These are phyloP conservation scores for Coemansia sp. DNA, from an alignment of 192 early-diverging fungal species.

Conservation along the genomic window DNA sequence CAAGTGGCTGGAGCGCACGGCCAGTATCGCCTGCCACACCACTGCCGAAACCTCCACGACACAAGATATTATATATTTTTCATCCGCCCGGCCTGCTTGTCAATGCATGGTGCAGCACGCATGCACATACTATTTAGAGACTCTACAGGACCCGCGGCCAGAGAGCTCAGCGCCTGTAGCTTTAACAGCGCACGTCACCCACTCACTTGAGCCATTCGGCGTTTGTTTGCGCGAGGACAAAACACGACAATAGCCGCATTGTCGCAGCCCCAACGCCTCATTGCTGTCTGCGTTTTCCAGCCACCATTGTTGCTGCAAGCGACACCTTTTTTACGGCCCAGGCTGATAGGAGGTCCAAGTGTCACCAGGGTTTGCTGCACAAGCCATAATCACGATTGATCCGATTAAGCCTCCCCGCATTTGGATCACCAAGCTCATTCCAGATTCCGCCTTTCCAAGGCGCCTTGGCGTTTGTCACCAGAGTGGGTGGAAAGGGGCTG, in stretches of 20 bases:
- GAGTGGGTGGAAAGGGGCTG: too few relatives aligned
- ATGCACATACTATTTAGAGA: background rate
- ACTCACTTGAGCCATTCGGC: too few relatives aligned
- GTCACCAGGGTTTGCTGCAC: background rate
- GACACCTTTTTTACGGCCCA: background rate
- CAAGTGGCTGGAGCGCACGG: background rate
- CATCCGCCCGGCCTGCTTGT: too few relatives aligned
- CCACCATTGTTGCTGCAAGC: background rate
- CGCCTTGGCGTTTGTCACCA: background rate
- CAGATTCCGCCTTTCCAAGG: too few relatives aligned
- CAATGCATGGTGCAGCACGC: too few relatives aligned
- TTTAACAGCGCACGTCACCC: too few relatives aligned
- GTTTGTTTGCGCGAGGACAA: too few relatives aligned
- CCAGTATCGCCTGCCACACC: background rate
- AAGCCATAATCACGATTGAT: background rate
- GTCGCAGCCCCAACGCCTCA: slow-evolving; percentile 6
- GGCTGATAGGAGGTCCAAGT: background rate
- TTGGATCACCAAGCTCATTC: background rate
- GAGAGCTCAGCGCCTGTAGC: too few relatives aligned
- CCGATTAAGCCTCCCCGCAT: slow-evolving; percentile 1
- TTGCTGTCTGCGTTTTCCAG: background rate
- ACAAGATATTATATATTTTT: background rate
- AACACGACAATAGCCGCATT: background rate
- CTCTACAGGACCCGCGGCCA: too few relatives aligned
- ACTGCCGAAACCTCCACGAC: slow-evolving; percentile 1